Base-by-base conservation (phyloP, 352 stramenopile genomes). In the Phytopythium helicoides region DNA sequence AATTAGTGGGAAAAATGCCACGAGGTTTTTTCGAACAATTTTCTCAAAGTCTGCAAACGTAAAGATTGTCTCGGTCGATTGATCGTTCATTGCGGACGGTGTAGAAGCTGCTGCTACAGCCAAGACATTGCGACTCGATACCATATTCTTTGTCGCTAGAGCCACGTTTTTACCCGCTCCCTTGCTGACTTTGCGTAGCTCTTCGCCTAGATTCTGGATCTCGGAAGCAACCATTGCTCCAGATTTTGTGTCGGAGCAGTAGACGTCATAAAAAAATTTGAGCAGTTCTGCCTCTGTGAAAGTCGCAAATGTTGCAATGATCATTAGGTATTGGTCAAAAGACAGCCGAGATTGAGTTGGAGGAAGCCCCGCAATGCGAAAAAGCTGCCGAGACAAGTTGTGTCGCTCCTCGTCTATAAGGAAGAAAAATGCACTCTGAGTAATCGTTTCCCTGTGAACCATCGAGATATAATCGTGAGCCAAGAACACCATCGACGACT, bases 201-300 rank as follows among this genome's bases (percentile, higher is more conserved):
- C 58, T 16, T 72, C 35, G 8, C 60, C 61, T 9, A 86, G 56
- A 11, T 68, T 68, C 9, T 60, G 51, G 19, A 83, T 68, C 15
- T 76, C 74, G 16, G 52, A 67, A 36, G 63, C 60, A 26, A 49
- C 58, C 64, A 81, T 76, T 3, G 56, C 35, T 0, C 41, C n/a
- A 6, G 47, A 28, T 4, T 23, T 21, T 25, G 35, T 28, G 12
- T 68, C 68, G 47, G 66, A 47, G 3, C 60, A 76, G 48, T 79
- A 84, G 6, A 73, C 60, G 31, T 79, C 53, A 50, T 77, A 87
- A 58, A 86, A 74, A 50, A 86, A 89, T n/a, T 68, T 66, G 47
- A 81, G 66, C 23, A 87, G 25, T 34, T 89, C 52, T 1, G 58
- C 39, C 33, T 86, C 65, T 6, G 60, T 72, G 25, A 83, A 80